A percentile compares a stretch with the other conserved stretches of the same genome.
phyloP scores from a whole-genome alignment of 148 eudicot genomes.

The Simmondsia chinensis region DNA sequence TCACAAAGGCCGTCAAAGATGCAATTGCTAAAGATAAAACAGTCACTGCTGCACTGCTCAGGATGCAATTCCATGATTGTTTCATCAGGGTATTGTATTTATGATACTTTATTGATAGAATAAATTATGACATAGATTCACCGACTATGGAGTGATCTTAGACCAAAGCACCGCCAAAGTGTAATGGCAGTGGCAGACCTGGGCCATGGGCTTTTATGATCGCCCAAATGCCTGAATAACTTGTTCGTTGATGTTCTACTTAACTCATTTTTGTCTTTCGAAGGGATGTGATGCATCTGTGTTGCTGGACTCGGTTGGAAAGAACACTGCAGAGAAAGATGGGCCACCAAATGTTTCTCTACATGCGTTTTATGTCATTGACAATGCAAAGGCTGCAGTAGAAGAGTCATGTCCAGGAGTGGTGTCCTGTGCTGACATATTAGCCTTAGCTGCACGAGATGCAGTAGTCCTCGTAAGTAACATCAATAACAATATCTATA shows the following conservation, averaged over 20 bases:
- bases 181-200: too few relatives aligned
- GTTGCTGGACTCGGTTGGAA: constrained; percentile 46
- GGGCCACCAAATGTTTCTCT: constrained; percentile 68
- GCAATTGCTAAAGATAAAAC: constrained; percentile 41
- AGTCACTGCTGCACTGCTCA: constrained; percentile 70
- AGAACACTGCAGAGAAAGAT: constrained; percentile 53
- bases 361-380: constrained; percentile 72
- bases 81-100: constrained; percentile 54
- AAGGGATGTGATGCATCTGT: constrained; percentile 95
- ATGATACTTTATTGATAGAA: too few relatives aligned
- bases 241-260: too few relatives aligned
- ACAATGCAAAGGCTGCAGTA: constrained; percentile 58
- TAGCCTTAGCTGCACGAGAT: constrained; percentile 89
- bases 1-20: constrained; percentile 29
- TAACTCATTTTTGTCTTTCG: constrained; percentile 1
- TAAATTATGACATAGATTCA: too few relatives aligned
- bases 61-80: constrained; percentile 94
- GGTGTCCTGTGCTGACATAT: constrained; percentile 85
- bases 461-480: constrained; percentile 57
- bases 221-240: too few relatives aligned
- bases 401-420: constrained; percentile 70
- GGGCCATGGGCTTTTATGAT: too few relatives aligned
- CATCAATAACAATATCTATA: not conserved
- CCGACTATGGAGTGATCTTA: too few relatives aligned
- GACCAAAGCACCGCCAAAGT: too few relatives aligned